Conservation (phyloP, 495 filamentous ascomycete genomes). For the Cryomyces antarcticus region DNA sequence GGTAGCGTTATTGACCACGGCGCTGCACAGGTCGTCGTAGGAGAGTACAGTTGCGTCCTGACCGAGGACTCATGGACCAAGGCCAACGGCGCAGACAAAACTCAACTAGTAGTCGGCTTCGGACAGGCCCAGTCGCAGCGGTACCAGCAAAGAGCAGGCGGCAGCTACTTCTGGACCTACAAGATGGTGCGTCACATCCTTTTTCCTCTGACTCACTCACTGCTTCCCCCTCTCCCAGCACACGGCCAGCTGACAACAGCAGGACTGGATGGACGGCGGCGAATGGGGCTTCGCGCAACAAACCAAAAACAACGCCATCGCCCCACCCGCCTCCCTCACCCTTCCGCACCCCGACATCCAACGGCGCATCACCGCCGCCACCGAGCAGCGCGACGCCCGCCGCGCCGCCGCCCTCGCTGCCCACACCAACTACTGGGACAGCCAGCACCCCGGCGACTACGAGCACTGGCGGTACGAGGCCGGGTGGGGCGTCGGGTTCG, state of each 20-base stretch:
- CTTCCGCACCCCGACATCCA: constrained; percentile 16
- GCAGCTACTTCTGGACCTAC: constrained; percentile 32
- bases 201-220: not conserved
- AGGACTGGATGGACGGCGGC: constrained; percentile 30
- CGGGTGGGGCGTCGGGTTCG: constrained; percentile 32
- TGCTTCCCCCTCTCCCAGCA: constrained; percentile 1
- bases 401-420: constrained; percentile 12
- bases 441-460: constrained; percentile 16
- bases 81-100: not conserved
- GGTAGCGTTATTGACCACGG: constrained; percentile 24
- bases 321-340: constrained; percentile 16
- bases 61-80: constrained; percentile 24
- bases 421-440: constrained; percentile 27
- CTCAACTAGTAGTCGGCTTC: constrained; percentile 21
- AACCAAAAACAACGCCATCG: constrained; percentile 20
- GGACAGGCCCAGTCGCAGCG: constrained; percentile 23
- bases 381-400: constrained; percentile 13
- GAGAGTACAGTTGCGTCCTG: constrained; percentile 34
- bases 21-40: constrained; percentile 27
- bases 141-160: constrained; percentile 25
- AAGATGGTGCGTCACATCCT: constrained; percentile 20
- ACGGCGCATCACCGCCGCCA: constrained; percentile 14
- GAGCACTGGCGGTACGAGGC: constrained; percentile 29
- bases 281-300: constrained; percentile 33
- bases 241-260: not conserved